These are phyloP conservation scores for Annulohypoxylon truncatum DNA, from an alignment of 2,329 filamentous ascomycete species.

Conservation along the genomic window DNA sequence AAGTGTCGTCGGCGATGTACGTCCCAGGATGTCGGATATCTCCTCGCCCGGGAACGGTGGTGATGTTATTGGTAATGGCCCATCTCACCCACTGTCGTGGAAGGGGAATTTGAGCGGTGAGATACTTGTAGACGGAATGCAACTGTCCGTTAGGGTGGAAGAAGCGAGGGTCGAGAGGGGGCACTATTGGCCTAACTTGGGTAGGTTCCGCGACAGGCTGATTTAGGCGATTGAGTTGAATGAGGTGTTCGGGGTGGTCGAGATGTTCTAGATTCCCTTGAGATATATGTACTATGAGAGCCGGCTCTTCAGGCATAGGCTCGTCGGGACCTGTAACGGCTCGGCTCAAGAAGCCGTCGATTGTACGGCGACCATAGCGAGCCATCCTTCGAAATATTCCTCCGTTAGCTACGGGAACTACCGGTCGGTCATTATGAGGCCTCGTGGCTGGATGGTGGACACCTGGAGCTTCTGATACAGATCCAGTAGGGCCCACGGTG, in stretches of 20 bases:
- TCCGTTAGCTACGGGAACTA: background rate
- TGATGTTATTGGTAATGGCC: constrained; percentile 25
- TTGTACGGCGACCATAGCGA: background rate
- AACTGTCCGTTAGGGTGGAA: constrained; percentile 38
- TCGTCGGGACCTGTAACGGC: constrained; percentile 2
- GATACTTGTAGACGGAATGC: constrained; percentile 32
- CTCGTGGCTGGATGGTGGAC: background rate
- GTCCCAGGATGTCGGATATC: constrained; percentile 14
- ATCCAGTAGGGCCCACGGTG: background rate
- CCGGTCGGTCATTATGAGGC: background rate
- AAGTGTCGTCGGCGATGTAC: constrained; percentile 31
- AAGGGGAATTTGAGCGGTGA: constrained; percentile 36
- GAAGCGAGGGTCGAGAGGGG: constrained; percentile 33
- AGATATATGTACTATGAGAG: background rate
- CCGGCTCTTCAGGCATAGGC: background rate
- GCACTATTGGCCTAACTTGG: constrained; percentile 11
- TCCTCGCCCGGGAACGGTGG: constrained; percentile 25
- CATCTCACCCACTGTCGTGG: constrained; percentile 34
- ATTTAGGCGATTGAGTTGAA: background rate
- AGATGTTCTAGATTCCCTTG: background rate
- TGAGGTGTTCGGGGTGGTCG: background rate
- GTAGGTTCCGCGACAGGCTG: background rate
- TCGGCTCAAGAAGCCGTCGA: background rate
- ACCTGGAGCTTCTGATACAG: background rate
- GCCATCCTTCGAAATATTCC: constrained; percentile 4